Base-by-base conservation (phyloP, 768 basidiomycete species). In the Tylopilus sp. region DNA sequence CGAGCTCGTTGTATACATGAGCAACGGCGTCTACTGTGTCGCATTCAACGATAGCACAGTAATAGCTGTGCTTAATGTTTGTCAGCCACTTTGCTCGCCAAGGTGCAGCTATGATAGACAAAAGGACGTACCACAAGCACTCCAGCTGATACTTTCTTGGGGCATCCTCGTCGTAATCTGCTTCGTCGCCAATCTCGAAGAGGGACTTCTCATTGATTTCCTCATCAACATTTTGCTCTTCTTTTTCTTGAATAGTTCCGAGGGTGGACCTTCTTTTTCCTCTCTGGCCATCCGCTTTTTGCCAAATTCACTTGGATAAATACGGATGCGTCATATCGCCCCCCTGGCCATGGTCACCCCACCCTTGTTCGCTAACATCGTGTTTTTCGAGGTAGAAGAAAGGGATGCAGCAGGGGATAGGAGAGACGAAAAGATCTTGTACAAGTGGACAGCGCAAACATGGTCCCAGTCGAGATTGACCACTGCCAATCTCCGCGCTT, bases 381-480 rank as follows among this genome's bases (percentile, higher is more conserved):
- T 17, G 47, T 30, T 39, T 44, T 57, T 52, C 52, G 65, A 31
- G 59, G 63, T 53, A 3, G 65, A 66, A 3, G 71, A 3, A 17
- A 75, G 64, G 13, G 82, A 73, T 6, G 81, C 78, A 11, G 77
- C 70, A 12, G 80, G 69, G 6, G 88, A 86, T 6, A 95, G 77
- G 38, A 94, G 79, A 2, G 95, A 98, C 17, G 90, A 82, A 70
- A 91, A 91, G 31, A 98, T 90, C 70, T 90, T 92, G 80, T 85
- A 97, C 12, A 99, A 74, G 66, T 98, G 94, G 18, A 73, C 73
- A 0, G 95, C 92, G 49, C 88, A 86, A 45, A 98, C 83, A 69
- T 98, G 81, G 67, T 98, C 97, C 97, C 97, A 99, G 71, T 99
- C 97, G 46, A 98, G 80, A 67, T 98, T 98, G 57, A 98, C 95